Conservation (phyloP, 306 rosid genomes). For the Castanospermum australe region DNA sequence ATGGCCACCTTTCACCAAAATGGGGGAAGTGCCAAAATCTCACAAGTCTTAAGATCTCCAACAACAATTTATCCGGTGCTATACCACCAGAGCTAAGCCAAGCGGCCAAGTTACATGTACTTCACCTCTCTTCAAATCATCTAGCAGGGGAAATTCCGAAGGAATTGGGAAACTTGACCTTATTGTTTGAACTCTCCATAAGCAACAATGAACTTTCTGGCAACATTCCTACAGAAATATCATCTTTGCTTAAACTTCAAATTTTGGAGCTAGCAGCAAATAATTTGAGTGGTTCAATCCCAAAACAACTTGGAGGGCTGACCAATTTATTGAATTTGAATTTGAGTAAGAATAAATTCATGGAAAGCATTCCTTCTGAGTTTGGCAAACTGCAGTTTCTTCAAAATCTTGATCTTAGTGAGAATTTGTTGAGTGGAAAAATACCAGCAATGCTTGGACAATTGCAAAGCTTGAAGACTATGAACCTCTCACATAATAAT, state of each 20-base stretch:
- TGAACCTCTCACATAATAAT: conserved; percentile 40
- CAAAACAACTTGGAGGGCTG: background rate
- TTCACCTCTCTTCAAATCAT: conserved; percentile 20
- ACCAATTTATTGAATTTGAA: background rate
- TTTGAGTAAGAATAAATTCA: background rate
- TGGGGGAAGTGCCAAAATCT: background rate
- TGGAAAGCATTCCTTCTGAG: background rate
- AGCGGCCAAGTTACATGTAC: background rate
- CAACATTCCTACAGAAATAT: background rate
- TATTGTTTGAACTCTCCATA: background rate
- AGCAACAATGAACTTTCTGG: conserved; percentile 4
- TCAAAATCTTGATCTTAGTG: conserved; percentile 32
- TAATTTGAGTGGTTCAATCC: background rate
- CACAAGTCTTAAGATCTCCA: background rate
- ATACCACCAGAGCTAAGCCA: background rate
- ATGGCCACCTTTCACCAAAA: background rate
- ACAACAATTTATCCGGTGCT: background rate
- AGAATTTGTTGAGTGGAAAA: background rate
- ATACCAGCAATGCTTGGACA: conserved; percentile 34
- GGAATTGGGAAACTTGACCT: background rate
- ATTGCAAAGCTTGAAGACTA: background rate
- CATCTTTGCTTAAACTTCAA: background rate
- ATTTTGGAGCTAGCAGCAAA: background rate
- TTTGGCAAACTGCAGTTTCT: background rate
- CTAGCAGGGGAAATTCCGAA: conserved; percentile 22